A percentile compares a stretch with the other conserved stretches of the same genome.
These are phyloP conservation scores for Diaporthe helianthi DNA, from an alignment of 2,329 filamentous ascomycete genomes.

Conservation along the genomic window DNA sequence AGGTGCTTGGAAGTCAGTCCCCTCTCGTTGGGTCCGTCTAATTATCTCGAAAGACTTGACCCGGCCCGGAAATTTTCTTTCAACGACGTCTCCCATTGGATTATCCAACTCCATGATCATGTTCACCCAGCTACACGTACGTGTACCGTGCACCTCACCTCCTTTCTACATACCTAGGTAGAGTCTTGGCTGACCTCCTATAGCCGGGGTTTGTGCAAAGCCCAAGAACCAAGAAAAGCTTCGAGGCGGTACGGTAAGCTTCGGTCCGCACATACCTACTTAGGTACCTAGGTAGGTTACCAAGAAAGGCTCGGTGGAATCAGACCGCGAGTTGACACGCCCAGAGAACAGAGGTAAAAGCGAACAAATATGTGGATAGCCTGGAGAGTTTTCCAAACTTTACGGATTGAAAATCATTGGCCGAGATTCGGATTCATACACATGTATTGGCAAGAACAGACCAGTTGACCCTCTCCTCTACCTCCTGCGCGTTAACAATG, in stretches of 20 bases:
- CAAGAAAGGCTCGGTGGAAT: slow-evolving; percentile 3
- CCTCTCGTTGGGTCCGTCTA: not conserved
- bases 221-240: not conserved
- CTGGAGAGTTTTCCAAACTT: no score
- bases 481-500: no score
- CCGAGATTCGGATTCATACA: not conserved
- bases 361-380: not conserved
- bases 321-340: not conserved
- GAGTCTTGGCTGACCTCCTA: not conserved
- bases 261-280: not conserved
- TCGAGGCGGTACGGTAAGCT: not conserved
- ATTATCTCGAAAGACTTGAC: slow-evolving; percentile 9
- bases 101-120: not conserved
- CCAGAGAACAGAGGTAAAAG: not conserved
- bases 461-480: no score
- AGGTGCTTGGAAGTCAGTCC: no score
- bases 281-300: no score
- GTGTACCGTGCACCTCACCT: no score
- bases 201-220: not conserved
- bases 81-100: not conserved
- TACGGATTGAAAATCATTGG: not conserved
- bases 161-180: no score
- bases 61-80: slow-evolving; percentile 8
- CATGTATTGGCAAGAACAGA: no score
- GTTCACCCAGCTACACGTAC: not conserved